Base-by-base conservation (phyloP, 345 rosid species). In the Brassica juncea region DNA sequence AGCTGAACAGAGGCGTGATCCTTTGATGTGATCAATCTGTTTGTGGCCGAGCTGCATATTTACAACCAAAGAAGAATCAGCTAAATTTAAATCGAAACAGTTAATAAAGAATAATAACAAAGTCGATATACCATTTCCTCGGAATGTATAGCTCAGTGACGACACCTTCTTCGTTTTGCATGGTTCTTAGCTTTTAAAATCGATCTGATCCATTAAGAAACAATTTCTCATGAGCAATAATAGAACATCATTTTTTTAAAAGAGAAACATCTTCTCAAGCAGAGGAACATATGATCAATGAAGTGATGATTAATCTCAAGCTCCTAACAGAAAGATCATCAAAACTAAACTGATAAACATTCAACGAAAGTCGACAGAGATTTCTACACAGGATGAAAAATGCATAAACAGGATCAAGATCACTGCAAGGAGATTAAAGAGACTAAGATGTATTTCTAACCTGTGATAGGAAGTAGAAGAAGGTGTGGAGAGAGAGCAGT, bases 111-210 rank as follows among this genome's bases (percentile, higher is more conserved):
- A 8, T 35, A 7, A 35, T 35, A 35, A 35, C 8, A 39, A 9
- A 8, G 8, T 2, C 9, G 8, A 55, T 28, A 19, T 83, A 94
- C 98, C 98, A 92, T 75, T 94, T 94, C 77, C 99, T 88, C 6
- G 98, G 98, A 84, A 90, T 91, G 89, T 90, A 92, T 6, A 94
- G 93, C 79, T 94, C 98, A 79, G 91, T 92, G 80, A 84, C 81
- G 2, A 88, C 86, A 2, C 98, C 99, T 77, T 91, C 98, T 27
- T 95, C 98, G 92, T 93, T 95, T 87, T 95, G 96, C 99, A 95
- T 93, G 67, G 7, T 65, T 62, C 63, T n/a, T 37, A 30, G 39
- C 63, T 75, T 64, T 1, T 15, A 37, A 61, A 69, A n/a, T n/a
- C 16, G 15, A 74, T 64, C 82, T 69, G 70, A 3, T 31, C 10